phyloP scores from a whole-genome alignment of 208 protist species.

The Crithidia expoeki region DNA sequence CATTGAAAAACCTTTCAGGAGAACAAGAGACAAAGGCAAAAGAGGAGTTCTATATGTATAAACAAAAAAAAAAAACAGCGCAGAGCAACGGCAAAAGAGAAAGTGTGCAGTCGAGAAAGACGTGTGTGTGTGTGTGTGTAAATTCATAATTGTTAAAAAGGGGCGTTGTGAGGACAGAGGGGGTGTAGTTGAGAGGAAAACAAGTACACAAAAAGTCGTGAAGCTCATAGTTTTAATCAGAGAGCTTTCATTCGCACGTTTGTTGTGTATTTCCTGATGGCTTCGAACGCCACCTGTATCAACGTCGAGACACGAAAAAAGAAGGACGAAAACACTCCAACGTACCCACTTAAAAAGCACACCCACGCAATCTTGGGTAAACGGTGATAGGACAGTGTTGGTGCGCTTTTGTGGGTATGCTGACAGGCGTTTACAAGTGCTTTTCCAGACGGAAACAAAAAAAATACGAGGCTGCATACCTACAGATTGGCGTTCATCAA shows the following conservation, averaged over 20 bases:
- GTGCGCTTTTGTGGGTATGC: too few species aligned
- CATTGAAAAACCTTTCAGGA: neutral
- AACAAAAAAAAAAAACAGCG: neutral
- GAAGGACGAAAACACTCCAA: constrained; percentile 27
- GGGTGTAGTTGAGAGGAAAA: neutral
- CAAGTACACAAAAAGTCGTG: constrained; percentile 5
- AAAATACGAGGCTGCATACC: too few species aligned
- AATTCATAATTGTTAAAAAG: neutral
- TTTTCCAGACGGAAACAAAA: neutral
- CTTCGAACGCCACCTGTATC: too few species aligned
- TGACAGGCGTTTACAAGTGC: too few species aligned
- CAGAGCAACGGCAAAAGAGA: neutral
- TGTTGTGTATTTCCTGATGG: too few species aligned
- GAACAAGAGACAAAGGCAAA: neutral
- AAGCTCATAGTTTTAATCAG: too few species aligned
- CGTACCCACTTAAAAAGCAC: too few species aligned
- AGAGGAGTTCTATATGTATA: neutral
- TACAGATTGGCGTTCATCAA: constrained; percentile 67
- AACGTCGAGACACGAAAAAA: constrained; percentile 20
- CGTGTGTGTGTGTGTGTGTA: neutral
- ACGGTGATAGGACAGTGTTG: neutral
- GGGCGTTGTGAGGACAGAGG: neutral
- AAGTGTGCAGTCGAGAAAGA: neutral
- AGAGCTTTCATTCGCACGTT: too few species aligned
- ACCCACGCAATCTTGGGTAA: neutral